phyloP scores from a whole-genome alignment of 1,139 yeast species.

The Hansenula lynferdii region DNA sequence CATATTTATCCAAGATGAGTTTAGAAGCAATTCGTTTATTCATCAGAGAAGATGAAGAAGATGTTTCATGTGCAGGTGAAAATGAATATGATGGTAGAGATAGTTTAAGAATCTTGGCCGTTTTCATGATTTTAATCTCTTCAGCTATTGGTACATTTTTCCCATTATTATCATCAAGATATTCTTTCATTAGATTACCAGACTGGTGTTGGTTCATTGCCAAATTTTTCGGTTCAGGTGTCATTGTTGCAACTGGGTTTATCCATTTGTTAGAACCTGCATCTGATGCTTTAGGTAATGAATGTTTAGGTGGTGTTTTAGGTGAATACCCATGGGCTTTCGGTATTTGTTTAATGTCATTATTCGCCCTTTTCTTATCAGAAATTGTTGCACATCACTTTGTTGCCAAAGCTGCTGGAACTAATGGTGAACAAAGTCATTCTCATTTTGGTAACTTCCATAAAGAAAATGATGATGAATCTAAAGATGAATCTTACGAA shows the following conservation, averaged over 20 bases:
- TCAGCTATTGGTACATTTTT: slow-evolving; percentile 55
- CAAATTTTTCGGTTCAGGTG: slow-evolving; percentile 89
- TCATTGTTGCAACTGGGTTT: slow-evolving; percentile 84
- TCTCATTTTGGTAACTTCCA: slow-evolving; percentile 34
- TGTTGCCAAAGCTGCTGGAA: slow-evolving; percentile 25
- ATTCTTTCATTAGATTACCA: slow-evolving; percentile 46
- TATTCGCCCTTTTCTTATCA: slow-evolving; percentile 46
- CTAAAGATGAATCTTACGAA: slow-evolving; percentile 1
- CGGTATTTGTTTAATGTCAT: slow-evolving; percentile 53
- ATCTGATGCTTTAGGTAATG: slow-evolving; percentile 42
- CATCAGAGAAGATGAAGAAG: slow-evolving; percentile 22
- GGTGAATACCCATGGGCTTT: slow-evolving; percentile 58
- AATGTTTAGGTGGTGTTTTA: slow-evolving; percentile 53
- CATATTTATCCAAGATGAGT: background rate
- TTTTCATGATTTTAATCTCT: slow-evolving; percentile 54
- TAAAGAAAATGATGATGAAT: slow-evolving; percentile 10
- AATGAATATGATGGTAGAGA: slow-evolving; percentile 33
- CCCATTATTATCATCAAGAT: slow-evolving; percentile 51
- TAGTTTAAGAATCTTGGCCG: slow-evolving; percentile 57
- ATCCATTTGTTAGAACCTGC: slow-evolving; percentile 85
- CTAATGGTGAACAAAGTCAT: slow-evolving; percentile 41
- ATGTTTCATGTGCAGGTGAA: slow-evolving; percentile 33
- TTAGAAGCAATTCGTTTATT: background rate
- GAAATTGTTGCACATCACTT: slow-evolving; percentile 53
- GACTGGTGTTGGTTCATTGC: slow-evolving; percentile 63